Evolutionary conservation across 495 filamentous ascomycete genomes (phyloP).

Genomic region (Lineolata rhizophorae): DNA sequence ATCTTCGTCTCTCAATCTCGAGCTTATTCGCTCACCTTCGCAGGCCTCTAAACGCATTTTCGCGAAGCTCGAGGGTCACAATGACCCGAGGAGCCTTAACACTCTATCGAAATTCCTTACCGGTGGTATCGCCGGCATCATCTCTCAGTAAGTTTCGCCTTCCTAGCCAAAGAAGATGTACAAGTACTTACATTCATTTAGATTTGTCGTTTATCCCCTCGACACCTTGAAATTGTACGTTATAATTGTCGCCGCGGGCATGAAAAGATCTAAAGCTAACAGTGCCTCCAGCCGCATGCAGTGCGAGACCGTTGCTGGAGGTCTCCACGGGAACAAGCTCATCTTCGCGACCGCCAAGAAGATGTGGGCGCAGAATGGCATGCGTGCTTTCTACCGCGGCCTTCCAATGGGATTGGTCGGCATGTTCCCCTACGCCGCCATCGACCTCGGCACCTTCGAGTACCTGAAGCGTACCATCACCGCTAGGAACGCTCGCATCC

Average conservation of each 20-base stretch:
- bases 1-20: too few relatives aligned
- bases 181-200: conserved; percentile 13
- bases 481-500: conserved; percentile 37
- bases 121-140: conserved; percentile 74
- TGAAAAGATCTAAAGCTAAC: too few relatives aligned
- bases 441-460: conserved; percentile 91
- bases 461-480: conserved; percentile 59
- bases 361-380: conserved; percentile 56
- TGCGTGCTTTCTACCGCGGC: conserved; percentile 71
- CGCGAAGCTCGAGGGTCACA: conserved; percentile 70
- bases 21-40: background rate
- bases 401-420: conserved; percentile 79
- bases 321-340: conserved; percentile 63
- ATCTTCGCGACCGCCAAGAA: conserved; percentile 61
- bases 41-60: conserved; percentile 75
- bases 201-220: conserved; percentile 84
- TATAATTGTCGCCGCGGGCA: background rate
- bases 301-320: conserved; percentile 75
- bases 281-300: conserved; percentile 51
- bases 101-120: conserved; percentile 70
- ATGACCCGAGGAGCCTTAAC: conserved; percentile 51
- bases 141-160: conserved; percentile 51
- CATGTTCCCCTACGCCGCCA: conserved; percentile 95
- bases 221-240: conserved; percentile 90
- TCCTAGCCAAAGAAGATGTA: conserved; percentile 1